A percentile compares a stretch with the other conserved stretches of the same genome.
Conservation (phyloP, 176 grass and related monocot genomes). For the maize (Zea mays) region DNA sequence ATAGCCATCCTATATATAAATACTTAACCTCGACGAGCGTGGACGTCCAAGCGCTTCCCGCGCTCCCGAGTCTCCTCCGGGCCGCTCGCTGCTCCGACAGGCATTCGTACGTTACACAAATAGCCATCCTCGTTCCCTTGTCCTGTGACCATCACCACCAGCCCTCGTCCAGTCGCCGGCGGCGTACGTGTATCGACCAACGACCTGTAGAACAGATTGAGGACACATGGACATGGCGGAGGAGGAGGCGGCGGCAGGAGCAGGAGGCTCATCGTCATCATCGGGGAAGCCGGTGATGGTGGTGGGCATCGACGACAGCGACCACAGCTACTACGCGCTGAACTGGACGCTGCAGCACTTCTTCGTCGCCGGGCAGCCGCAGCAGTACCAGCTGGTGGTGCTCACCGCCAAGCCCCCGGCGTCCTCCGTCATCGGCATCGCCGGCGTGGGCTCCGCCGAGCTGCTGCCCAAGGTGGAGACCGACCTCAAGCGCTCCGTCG, state of each 20-base stretch:
- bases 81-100: neutral
- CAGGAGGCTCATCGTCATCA: neutral
- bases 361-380: conserved; percentile 34
- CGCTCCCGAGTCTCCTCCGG: conserved; percentile 8
- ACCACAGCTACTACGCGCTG: conserved; percentile 77
- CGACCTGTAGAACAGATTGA: neutral
- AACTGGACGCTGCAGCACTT: conserved; percentile 81
- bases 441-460: conserved; percentile 51
- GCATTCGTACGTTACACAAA: neutral
- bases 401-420: conserved; percentile 61
- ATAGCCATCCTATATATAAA: too few species aligned
- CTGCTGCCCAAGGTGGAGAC: conserved; percentile 56
- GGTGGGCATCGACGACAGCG: conserved; percentile 84
- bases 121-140: neutral
- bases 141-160: neutral
- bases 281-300: conserved; percentile 55
- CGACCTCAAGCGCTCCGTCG: conserved; percentile 52
- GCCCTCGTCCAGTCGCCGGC: neutral
- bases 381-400: conserved; percentile 52
- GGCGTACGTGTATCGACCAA: neutral
- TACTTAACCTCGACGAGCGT: neutral
- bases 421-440: conserved; percentile 61
- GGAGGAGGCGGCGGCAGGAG: neutral
- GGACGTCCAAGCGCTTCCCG: conserved; percentile 11
- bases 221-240: conserved; percentile 22